A percentile compares a stretch with the other conserved stretches of the same genome.
phyloP scores from a whole-genome alignment of 495 filamentous ascomycete species.

The Cudoniella acicularis region DNA sequence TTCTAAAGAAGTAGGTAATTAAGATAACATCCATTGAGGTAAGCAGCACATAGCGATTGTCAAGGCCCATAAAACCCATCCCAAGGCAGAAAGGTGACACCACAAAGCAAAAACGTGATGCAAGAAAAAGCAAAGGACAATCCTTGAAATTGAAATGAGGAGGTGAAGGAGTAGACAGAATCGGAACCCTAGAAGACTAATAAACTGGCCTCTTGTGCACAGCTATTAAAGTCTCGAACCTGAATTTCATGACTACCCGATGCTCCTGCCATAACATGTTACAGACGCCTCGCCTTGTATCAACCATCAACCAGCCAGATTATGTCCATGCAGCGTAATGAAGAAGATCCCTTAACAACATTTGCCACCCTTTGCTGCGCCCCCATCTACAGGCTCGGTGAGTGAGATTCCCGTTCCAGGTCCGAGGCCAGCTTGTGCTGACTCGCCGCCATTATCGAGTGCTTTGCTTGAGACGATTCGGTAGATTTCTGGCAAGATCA shows the following conservation, averaged over 20 bases:
- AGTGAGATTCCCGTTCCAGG: constrained; percentile 76
- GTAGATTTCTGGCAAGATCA: constrained; percentile 78
- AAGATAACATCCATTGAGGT: background rate
- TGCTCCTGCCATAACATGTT: constrained; percentile 26
- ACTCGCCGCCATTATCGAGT: constrained; percentile 73
- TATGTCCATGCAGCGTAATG: constrained; percentile 14
- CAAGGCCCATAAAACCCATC: background rate
- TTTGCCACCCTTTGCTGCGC: constrained; percentile 72
- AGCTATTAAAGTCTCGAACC: constrained; percentile 24
- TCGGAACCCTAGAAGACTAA: background rate
- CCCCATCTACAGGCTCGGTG: constrained; percentile 70
- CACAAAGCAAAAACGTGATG: background rate
- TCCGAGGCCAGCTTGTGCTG: constrained; percentile 66
- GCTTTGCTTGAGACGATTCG: constrained; percentile 98
- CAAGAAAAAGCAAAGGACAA: background rate
- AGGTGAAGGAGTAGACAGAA: background rate
- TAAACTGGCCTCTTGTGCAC: background rate
- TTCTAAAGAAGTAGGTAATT: background rate
- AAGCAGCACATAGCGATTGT: background rate
- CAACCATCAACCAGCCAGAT: constrained; percentile 22
- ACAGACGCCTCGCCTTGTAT: constrained; percentile 30
- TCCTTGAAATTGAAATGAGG: background rate
- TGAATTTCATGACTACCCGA: constrained; percentile 31
- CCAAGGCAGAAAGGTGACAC: background rate
- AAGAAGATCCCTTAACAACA: constrained; percentile 64